Base-by-base conservation (phyloP, 1,284 basidiomycete genomes). In the Leccinum discolor region DNA sequence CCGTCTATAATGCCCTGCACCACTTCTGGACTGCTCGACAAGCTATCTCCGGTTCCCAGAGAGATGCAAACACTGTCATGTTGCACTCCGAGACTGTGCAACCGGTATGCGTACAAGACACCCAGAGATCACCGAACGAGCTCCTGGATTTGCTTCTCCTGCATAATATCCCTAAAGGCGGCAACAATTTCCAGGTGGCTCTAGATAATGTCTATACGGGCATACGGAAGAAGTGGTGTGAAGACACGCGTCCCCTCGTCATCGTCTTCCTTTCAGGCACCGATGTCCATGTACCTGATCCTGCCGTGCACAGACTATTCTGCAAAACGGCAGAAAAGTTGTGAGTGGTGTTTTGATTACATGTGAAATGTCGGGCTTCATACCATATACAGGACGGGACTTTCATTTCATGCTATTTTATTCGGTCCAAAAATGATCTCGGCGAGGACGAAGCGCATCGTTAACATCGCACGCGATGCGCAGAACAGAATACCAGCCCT, bases 61-160 rank as follows among this genome's bases (percentile, higher is more conserved):
- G 82, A 38, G 87, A 89, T 69, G 80, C 87, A 2, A 88, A 88
- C 68, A 85, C 82, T 12, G 77, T 88, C 60, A 73, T 88, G 16
- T 72, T 87, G 6, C 87, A 88, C 65, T 76, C 83, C 57, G 44
- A 79, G 29, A 60, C 11, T 0, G 66, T 80, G 2, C 62, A 70
- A 12, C 68, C 61, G 1, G 73, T 77, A 5, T 74, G 84, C 47
- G 71, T 71, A 58, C 83, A 86, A 59, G 84, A 89, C 66, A 81
- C 82, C 42, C 73, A 71, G 0, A 81, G 79, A 56, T 76, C 80
- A 2, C 82, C 87, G 0, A 77, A 82, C 23, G 70, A 81, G 8
- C 79, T 89, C 2, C 73, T 89, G 4, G 70, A 77, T 44, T 59
- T 70, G 0, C 73, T 88, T 3, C 75, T 88, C 4, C 66, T 26